A percentile compares a stretch with the other conserved stretches of the same genome.
These are phyloP conservation scores for Apiotrichum sp. DNA, from an alignment of 1,284 basidiomycete genomes.

Conservation along the genomic window DNA sequence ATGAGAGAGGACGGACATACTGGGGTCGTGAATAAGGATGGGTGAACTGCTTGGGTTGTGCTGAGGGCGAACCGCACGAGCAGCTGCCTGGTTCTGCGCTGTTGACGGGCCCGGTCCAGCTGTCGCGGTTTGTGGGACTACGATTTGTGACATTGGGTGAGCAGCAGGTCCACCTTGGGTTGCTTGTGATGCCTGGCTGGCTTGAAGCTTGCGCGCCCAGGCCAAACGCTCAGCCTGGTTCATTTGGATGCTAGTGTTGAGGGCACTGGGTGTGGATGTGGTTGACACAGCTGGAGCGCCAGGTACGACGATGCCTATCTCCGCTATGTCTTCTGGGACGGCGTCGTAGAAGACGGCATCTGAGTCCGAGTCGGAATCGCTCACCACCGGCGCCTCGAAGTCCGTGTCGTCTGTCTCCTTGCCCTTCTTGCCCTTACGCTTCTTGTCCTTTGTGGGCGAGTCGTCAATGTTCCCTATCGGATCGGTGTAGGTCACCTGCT, in stretches of 20 bases:
- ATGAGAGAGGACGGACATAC: not conserved
- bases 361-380: not conserved
- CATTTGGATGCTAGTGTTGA: too few relatives aligned
- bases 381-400: not conserved
- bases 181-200: too few relatives aligned
- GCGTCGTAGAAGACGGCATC: not conserved
- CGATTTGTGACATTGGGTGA: too few relatives aligned
- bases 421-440: not conserved
- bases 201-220: not conserved
- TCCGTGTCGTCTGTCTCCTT: not conserved
- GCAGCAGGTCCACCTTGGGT: too few relatives aligned
- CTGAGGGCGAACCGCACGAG: too few relatives aligned
- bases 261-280: too few relatives aligned
- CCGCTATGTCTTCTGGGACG: not conserved
- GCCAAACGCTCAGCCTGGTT: constrained; percentile 1
- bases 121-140: not conserved
- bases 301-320: not conserved
- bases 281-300: not conserved
- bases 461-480: too few relatives aligned
- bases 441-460: not conserved
- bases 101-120: constrained; percentile 16
- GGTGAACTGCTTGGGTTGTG: too few relatives aligned
- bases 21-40: not conserved
- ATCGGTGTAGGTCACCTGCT: too few relatives aligned
- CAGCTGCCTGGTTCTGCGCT: too few relatives aligned